Evolutionary conservation across 257 asterid species (phyloP).

Genomic region (Solanum chiquidenum): DNA sequence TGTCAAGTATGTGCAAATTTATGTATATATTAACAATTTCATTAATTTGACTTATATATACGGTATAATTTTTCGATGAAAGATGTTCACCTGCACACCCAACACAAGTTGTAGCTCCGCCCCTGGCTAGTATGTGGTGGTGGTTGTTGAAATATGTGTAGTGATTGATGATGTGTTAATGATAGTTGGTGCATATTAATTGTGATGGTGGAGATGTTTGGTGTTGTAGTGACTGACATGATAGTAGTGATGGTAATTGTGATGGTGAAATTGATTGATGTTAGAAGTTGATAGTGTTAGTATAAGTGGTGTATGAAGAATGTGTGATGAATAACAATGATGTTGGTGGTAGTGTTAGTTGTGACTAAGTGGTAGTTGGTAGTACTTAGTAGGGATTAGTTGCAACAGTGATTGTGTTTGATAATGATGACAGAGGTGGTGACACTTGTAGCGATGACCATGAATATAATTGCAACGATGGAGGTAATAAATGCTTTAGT

Average conservation of each 20-base stretch:
- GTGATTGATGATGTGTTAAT: neutral
- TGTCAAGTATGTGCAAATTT: too few species aligned
- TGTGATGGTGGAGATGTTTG: neutral
- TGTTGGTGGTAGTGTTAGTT: neutral
- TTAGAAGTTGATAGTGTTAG: too few species aligned
- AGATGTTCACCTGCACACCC: too few species aligned
- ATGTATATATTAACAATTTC: too few species aligned
- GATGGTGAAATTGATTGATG: neutral
- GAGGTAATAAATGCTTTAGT: neutral
- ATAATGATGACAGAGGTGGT: too few species aligned
- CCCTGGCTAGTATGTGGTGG: neutral
- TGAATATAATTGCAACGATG: too few species aligned
- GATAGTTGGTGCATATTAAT: neutral
- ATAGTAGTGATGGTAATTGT: rapidly evolving
- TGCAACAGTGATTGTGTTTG: neutral
- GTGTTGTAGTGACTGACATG: neutral
- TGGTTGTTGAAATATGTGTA: neutral
- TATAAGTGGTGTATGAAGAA: neutral
- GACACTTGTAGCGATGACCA: neutral
- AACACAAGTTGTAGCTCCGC: too few species aligned
- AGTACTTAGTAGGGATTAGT: neutral
- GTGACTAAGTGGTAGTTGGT: neutral
- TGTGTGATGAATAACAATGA: too few species aligned
- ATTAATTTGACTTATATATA: too few species aligned
- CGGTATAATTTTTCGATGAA: too few species aligned